Conservation (phyloP, 768 basidiomycete species). For the Calocybe gangraenosa region DNA sequence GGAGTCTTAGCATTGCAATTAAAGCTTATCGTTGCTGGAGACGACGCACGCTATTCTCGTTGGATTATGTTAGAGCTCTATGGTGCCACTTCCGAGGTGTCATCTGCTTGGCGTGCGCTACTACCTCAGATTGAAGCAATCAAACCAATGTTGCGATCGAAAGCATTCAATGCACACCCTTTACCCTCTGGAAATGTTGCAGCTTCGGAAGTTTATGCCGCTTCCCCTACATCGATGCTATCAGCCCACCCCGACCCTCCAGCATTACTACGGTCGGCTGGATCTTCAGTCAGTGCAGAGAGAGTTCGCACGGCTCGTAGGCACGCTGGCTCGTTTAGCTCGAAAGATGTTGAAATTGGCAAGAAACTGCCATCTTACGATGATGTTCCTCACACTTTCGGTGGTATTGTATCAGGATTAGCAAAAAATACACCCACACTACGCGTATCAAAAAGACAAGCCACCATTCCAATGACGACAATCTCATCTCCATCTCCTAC, state of each 20-base stretch:
- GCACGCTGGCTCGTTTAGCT: slow-evolving; percentile 94
- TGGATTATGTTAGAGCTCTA: slow-evolving; percentile 86
- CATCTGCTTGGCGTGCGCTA: slow-evolving; percentile 79
- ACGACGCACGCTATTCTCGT: slow-evolving; percentile 84
- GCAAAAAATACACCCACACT: slow-evolving; percentile 34
- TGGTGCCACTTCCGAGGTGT: slow-evolving; percentile 85
- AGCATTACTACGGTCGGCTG: slow-evolving; percentile 11
- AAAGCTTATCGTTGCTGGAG: slow-evolving; percentile 64
- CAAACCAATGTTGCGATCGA: slow-evolving; percentile 51
- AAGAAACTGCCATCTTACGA: slow-evolving; percentile 72
- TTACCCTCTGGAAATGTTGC: slow-evolving; percentile 7
- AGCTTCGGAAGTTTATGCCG: background rate
- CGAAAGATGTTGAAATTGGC: slow-evolving; percentile 87
- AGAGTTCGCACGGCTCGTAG: slow-evolving; percentile 61
- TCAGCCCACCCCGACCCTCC: slow-evolving; percentile 17
- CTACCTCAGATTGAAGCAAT: slow-evolving; percentile 67
- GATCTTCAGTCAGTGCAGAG: slow-evolving; percentile 19
- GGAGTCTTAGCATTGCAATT: slow-evolving; percentile 79
- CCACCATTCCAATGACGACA: slow-evolving; percentile 27
- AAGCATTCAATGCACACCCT: slow-evolving; percentile 21
- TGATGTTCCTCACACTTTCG: slow-evolving; percentile 30
- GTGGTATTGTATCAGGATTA: slow-evolving; percentile 32
- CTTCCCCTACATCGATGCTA: slow-evolving; percentile 1
- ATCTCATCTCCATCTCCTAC: slow-evolving; percentile 24
- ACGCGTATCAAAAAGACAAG: slow-evolving; percentile 49